phyloP scores from a whole-genome alignment of 2,329 filamentous ascomycete genomes.

The Pseudogymnoascus sp. region DNA sequence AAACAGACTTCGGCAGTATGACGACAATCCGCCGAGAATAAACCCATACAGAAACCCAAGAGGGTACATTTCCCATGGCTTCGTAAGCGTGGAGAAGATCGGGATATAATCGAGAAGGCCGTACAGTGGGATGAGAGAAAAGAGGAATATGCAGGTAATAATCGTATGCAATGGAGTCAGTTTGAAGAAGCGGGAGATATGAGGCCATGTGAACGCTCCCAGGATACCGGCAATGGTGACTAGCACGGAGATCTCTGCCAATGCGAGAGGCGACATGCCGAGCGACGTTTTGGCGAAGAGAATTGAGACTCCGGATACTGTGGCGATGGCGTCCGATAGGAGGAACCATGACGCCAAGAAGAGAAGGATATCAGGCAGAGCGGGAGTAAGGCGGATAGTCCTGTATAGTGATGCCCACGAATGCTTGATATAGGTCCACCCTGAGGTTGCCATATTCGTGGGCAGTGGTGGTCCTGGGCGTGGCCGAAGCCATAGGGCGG shows the following conservation, averaged over 20 bases:
- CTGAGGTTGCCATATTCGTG: constrained; percentile 23
- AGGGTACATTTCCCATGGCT: constrained; percentile 95
- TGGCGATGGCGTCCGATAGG: constrained; percentile 87
- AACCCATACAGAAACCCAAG: constrained; percentile 86
- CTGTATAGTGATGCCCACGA: constrained; percentile 82
- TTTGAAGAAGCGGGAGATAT: constrained; percentile 59
- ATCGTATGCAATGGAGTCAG: constrained; percentile 81
- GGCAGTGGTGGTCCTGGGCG: constrained; percentile 78
- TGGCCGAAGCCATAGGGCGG: constrained; percentile 77
- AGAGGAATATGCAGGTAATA: constrained; percentile 79
- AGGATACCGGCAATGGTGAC: constrained; percentile 75
- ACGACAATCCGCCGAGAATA: constrained; percentile 84
- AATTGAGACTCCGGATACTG: constrained; percentile 87
- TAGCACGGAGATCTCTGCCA: constrained; percentile 91
- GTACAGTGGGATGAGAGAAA: constrained; percentile 89
- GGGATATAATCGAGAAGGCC: constrained; percentile 83
- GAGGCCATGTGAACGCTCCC: constrained; percentile 85
- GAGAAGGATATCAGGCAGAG: constrained; percentile 63
- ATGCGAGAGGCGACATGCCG: constrained; percentile 76
- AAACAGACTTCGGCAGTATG: constrained; percentile 86
- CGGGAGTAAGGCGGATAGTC: constrained; percentile 67
- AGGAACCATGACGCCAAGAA: constrained; percentile 91
- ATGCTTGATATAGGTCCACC: constrained; percentile 57
- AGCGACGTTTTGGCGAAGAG: constrained; percentile 92
- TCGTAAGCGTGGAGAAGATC: constrained; percentile 76